Evolutionary conservation across 2,329 filamentous ascomycete genomes (phyloP), one percentile per base, ranked within the genome.

Genomic region (Parafenestella ontariensis): DNA sequence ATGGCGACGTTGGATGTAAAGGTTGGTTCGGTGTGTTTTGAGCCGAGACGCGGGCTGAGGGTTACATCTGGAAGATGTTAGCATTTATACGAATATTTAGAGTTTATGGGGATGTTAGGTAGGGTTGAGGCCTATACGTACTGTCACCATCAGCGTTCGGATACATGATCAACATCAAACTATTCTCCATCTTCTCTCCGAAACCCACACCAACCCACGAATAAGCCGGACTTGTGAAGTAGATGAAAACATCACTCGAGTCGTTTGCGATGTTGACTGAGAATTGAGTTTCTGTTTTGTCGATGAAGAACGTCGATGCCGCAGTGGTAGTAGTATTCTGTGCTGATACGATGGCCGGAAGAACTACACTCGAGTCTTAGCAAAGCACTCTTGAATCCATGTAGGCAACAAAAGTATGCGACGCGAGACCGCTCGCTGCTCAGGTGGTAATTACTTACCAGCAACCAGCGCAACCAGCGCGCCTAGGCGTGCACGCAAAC

Each of bases 181-280:
- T 72, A 29, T 77, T 69, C 51, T 68, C 68, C 79, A 81, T 81
- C 46, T 66, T 61, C 29, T 60, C 62, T 3, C 79, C 79, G 54
- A 80, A 76, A 2, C 79, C 79, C 13, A 80, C 71, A 3, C 70
- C 78, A 9, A 79, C 73, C 79, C 79, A 81, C 3, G 77, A 77
- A 47, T 76, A 74, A 13, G 70, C 70, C 7, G 76, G 72, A n/a
- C 58, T 66, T 1, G 68, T 58, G 33, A 73, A 70, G 62, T 72
- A 72, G 10, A 76, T 65, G 50, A 61, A 71, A 10, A 76, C 61
- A 66, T 76, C 71, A n/a, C 53, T 61, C 1, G 71, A 70, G 45
- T 71, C 62, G 11, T 70, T 67, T 6, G 70, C 69, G 36, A 76
- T 46, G 24, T 70, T 74, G 46, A 76, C 17, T 10, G 71, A 74